Base-by-base conservation (phyloP, 169 alveolate genomes). In the Condylostoma magnum region DNA sequence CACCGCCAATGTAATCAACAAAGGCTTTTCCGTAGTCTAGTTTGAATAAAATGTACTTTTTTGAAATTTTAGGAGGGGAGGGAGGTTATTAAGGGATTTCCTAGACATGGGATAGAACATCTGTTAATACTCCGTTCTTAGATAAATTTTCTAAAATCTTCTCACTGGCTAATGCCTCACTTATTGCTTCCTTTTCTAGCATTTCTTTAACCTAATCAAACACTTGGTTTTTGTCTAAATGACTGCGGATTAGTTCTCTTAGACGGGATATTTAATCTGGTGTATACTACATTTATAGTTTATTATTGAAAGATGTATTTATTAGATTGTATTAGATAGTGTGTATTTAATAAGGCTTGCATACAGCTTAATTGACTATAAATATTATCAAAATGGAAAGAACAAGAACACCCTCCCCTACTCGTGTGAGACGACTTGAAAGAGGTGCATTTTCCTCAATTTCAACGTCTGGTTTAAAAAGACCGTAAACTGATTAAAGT, bases 1-100 rank as follows among this genome's bases (percentile, higher is more conserved):
- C 52, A 2, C 75, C 51, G 22, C 37, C 48, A 25, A 82, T 47
- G 37, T 65, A 82, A 44, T 82, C 90, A n/a, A 82, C 65, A 58
- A 82, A 77, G 18, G 90, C 85, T 33, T 78, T 66, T 6, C 82
- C 72, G n/a, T 70, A 54, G 5, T 52, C 69, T 30, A 82, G 56
- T 50, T 77, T 76, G n/a, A 51, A 27, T 10, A 36, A 20, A 10
- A 82, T 53, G 72, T 77, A 82, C 68, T 67, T 57, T 28, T 72
- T 78, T 20, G 47, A 48, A 2, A 34, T 15, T n/a, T 73, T 37
- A 41, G 25, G 20, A 10, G 30, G 72, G n/a, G 18, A 15, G 3
- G 47, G 41, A 30, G 5, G 75, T 20, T n/a, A 5, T 20, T 33
- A 20, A 0, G 55, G 66, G 6, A 54, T n/a, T 12, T 53, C 33